Evolutionary conservation across 73 alveolate genomes (phyloP), one percentile per base, ranked within the genome.

Genomic region (Symbiodinium pilosum): DNA sequence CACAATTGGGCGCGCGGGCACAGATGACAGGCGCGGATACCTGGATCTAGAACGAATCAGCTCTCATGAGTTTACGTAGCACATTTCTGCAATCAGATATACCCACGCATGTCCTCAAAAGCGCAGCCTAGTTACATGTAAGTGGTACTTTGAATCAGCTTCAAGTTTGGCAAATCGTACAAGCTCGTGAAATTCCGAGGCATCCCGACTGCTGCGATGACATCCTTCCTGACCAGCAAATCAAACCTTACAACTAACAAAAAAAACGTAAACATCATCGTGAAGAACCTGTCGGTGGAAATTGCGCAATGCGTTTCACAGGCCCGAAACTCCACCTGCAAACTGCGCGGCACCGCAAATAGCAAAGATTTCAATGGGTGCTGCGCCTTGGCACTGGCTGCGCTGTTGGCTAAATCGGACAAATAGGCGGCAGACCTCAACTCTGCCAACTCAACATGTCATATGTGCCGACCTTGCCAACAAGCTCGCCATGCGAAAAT

Each of bases 181-280:
- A 87, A 24, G 36, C 40, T 56, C 34, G 85, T 54, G 41, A 87
- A 56, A n/a, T 87, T 87, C 43, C 94, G 56, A 12, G 94, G 94
- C 94, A 87, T 87, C 32, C 94, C 94, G 38, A 87, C 94, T 0
- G 43, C 84, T 36, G 94, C 94, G 44, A 56, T 41, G 24, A 87
- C 94, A 47, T 87, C 68, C 30, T 56, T 59, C 94, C 85, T 87
- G 21, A 28, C n/a, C 41, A 20, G 16, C n/a, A 18, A 24, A 38
- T 69, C 20, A n/a, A 41, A 11, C 26, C 42, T 21, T 14, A 1
- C 5, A 32, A n/a, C 30, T 9, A 6, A 24, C 51, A 30, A 21
- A 12, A 30, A 21, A 34, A 38, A 24, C 75, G 43, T 26, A 32
- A 12, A 43, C 18, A 21, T 47, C 38, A 16, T 6, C 7, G 9